Base-by-base conservation (phyloP, 352 stramenopile genomes). In the Globisporangium iwayamae region DNA sequence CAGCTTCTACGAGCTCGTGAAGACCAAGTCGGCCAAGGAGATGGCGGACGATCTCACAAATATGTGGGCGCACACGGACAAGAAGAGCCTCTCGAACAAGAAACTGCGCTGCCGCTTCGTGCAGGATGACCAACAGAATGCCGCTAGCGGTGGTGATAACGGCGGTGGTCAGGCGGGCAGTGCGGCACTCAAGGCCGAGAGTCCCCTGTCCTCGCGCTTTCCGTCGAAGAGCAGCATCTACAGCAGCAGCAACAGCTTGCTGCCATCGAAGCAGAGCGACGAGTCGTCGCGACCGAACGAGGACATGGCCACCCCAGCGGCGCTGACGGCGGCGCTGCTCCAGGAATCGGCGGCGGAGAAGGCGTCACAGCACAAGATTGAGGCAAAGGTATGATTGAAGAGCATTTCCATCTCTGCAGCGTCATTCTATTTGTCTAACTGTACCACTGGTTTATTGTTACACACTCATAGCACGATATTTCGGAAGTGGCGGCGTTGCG, bases 91-190 rank as follows among this genome's bases (percentile, higher is more conserved):
- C 20, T 79, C 81, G 48, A 96, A 96, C 72, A 96, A 96, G 79
- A 96, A 96, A 63, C 70, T 96, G 52, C 85, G 87, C 60, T 96
- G 87, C 65, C 85, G 84, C 25, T 96, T 96, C 66, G 68, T 86
- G 41, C 79, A 94, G 63, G 77, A 84, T 41, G 69, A 74, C 4
- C 70, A 80, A 6, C 20, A 60, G 28, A 47, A 14, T 30, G n/a
- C 47, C 16, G 28, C 6, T 50, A n/a, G 36, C 36, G 25, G 38
- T 25, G 25, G 55, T 39, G 22, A 25, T n/a, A 38, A 55, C 18
- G 46, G 28, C 0, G 32, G 28, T 1, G 32, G 41, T 0, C 34
- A 25, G 25, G 41, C 10, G 16, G 20, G 38, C 20, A 43, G 47
- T 47, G 39, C 39, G 47, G 38, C 9, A 20, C 57, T 65, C 28